These are phyloP conservation scores for Solanum chiquidenum DNA, from an alignment of 257 asterid genomes.

Conservation along the genomic window DNA sequence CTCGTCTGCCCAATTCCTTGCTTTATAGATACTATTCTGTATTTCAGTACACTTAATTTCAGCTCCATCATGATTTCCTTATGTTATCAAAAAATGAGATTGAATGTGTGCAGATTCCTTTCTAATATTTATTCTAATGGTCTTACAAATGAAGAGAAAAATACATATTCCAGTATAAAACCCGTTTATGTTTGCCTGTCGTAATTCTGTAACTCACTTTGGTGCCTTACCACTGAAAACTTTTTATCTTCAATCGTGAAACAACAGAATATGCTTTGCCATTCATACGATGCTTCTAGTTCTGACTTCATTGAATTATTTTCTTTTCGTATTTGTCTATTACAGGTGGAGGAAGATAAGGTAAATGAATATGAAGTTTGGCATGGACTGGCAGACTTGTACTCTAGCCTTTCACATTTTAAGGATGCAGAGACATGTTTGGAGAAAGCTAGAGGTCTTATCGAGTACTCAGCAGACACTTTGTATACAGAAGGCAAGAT, in stretches of 20 bases:
- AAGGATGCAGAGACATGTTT: constrained; percentile 90
- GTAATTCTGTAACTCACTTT: neutral
- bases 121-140: neutral
- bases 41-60: neutral
- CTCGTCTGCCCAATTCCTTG: neutral
- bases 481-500: constrained; percentile 72
- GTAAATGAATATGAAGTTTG: constrained; percentile 86
- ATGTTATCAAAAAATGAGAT: neutral
- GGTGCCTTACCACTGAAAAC: neutral
- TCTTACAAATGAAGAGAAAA: neutral
- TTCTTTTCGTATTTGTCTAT: constrained; percentile 1
- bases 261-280: neutral
- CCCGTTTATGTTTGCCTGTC: neutral
- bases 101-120: neutral
- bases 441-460: constrained; percentile 66
- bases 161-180: neutral
- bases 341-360: constrained; percentile 61
- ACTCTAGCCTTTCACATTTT: constrained; percentile 87
- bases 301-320: neutral
- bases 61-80: neutral
- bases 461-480: constrained; percentile 75
- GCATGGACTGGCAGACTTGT: constrained; percentile 87
- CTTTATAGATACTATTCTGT: neutral
- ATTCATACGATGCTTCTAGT: neutral
- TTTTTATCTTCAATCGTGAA: neutral